Evolutionary conservation across 352 stramenopile species (phyloP).

Genomic region (Bremia lactucae): DNA sequence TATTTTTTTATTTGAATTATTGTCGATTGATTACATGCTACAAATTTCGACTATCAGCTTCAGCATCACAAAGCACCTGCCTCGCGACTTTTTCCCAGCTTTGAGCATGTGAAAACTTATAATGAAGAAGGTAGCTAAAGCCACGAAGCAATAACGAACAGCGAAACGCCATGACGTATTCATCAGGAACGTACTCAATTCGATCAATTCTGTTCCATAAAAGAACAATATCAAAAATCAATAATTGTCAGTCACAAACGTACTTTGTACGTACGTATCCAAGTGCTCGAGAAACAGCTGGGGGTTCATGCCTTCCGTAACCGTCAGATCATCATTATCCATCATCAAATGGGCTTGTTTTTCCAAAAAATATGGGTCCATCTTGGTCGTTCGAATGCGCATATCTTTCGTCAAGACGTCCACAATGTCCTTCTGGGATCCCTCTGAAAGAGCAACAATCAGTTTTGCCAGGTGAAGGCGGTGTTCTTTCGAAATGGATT

Average conservation of each 20-base stretch:
- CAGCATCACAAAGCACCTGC: slow-evolving; percentile 48
- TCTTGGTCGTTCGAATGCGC: slow-evolving; percentile 61
- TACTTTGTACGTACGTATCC: slow-evolving; percentile 40
- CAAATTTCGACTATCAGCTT: slow-evolving; percentile 1
- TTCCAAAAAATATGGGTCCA: slow-evolving; percentile 75
- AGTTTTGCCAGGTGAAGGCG: slow-evolving; percentile 67
- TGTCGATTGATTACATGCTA: neutral
- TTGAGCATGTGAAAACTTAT: slow-evolving; percentile 78
- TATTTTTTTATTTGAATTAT: neutral
- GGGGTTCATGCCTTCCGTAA: slow-evolving; percentile 78
- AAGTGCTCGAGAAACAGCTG: slow-evolving; percentile 81
- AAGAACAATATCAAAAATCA: slow-evolving; percentile 2
- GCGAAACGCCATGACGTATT: slow-evolving; percentile 84
- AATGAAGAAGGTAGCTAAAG: slow-evolving; percentile 78
- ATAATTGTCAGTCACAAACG: neutral
- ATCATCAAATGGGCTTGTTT: slow-evolving; percentile 80
- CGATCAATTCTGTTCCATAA: slow-evolving; percentile 43
- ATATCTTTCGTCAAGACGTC: slow-evolving; percentile 66
- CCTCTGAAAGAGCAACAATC: slow-evolving; percentile 73
- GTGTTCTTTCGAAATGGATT: slow-evolving; percentile 64
- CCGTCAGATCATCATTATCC: slow-evolving; percentile 69
- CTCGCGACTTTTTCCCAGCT: slow-evolving; percentile 66
- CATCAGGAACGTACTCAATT: slow-evolving; percentile 72
- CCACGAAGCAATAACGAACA: slow-evolving; percentile 75
- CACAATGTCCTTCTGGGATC: slow-evolving; percentile 65